These are phyloP conservation scores for Batrachochytrium dendrobatidis DNA, from an alignment of 371 early-diverging fungal genomes.

Conservation along the genomic window DNA sequence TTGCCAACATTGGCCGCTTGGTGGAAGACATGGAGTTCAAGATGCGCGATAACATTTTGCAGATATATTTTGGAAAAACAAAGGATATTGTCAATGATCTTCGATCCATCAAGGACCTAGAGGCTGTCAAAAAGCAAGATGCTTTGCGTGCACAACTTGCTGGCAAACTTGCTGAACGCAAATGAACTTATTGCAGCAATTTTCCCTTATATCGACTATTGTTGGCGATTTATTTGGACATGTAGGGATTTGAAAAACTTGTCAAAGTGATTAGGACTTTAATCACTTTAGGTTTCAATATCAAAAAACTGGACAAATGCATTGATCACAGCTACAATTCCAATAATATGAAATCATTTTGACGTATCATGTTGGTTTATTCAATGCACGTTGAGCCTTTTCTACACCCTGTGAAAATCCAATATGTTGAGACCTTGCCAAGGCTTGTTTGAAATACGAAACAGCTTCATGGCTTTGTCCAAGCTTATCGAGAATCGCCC, in stretches of 20 bases:
- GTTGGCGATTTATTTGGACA: too few species aligned
- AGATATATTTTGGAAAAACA: constrained; percentile 97
- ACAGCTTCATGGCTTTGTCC: background rate
- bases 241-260: too few species aligned
- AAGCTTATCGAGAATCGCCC: background rate
- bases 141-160: background rate
- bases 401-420: background rate
- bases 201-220: too few species aligned
- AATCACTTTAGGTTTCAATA: too few species aligned
- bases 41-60: constrained; percentile 86
- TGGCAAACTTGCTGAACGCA: constrained; percentile 2
- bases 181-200: too few species aligned
- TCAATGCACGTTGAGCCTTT: background rate
- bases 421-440: background rate
- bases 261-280: too few species aligned
- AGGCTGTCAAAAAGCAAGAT: constrained; percentile 42
- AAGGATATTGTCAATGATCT: constrained; percentile 92
- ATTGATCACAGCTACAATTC: too few species aligned
- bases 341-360: too few species aligned
- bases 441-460: background rate
- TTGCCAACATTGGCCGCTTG: constrained; percentile 92
- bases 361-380: too few species aligned
- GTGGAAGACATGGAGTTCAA: constrained; percentile 95
- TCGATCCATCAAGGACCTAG: constrained; percentile 65
- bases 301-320: too few species aligned